Base-by-base conservation (phyloP, 768 basidiomycete genomes). In the Leccinellum albellum region DNA sequence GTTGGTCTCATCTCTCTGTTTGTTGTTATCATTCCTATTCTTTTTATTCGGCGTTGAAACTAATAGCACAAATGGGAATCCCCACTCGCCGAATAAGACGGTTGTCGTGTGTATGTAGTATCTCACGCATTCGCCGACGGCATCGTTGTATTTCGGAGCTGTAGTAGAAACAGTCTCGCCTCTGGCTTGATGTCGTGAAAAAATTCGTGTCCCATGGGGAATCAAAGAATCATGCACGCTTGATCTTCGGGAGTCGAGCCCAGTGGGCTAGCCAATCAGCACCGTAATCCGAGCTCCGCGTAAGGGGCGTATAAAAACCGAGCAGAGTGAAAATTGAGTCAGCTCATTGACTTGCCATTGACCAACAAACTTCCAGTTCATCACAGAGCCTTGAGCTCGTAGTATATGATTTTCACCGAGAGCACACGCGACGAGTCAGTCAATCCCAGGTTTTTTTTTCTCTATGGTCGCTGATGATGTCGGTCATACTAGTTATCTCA, bases 371-470 rank as follows among this genome's bases (percentile, higher is more conserved):
- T 24, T 21, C 17, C 23, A 35, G 35, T 46, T 15, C 13, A 24
- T 6, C n/a, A 10, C 9, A 44, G 65, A 57, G 63, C 68, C 55
- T 61, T 24, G 24, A 45, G 66, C 63, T 60, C 50, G 61, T 71
- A 57, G 61, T 71, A 57, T 61, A 71, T 71, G 69, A 63, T 63
- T 58, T 71, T 71, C 65, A 73, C 71, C 53, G 62, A 70, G 49
- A 70, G 44, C 48, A 73, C 70, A 6, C 71, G 70, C 62, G 71
- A 71, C 71, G 71, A 71, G 69, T 70, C 54, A 61, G 71, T 71
- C 31, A 20, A n/a, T 14, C 21, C 7, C 1, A 46, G 12, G 3
- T 9, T 1, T 10, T 32, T 33, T n/a, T 49, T 37, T 20, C 24
- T 23, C 8, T 44, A 17, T 29, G 12, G 4, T 45, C 45, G 58